Percentiles rank a stretch among this genome's conserved stretches.
phyloP scores from a whole-genome alignment of 2,329 filamentous ascomycete genomes.

The Akanthomyces lecanii region DNA sequence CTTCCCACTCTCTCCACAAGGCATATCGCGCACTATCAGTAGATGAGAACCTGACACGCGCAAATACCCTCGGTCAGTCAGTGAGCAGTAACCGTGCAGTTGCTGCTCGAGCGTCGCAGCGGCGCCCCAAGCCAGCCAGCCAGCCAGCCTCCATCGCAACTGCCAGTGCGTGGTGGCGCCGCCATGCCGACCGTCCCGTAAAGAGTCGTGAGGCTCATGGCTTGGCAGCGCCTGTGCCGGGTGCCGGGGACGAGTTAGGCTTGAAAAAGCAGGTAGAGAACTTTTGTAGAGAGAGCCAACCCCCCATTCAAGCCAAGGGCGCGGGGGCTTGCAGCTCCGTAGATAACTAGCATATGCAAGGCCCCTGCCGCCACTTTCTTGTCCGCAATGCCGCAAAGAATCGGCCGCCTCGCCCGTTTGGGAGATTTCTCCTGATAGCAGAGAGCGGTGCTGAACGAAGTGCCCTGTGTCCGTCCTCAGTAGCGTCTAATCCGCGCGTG shows the following conservation, averaged over 20 bases:
- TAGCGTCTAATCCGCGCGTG: constrained; percentile 9
- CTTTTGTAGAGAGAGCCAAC: neutral
- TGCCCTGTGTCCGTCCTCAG: too few relatives aligned
- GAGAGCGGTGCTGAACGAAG: too few relatives aligned
- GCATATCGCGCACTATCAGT: neutral
- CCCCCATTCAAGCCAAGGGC: neutral
- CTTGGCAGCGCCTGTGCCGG: constrained; percentile 5
- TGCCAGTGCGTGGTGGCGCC: constrained; percentile 4
- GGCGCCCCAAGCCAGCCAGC: neutral
- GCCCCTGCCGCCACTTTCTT: neutral
- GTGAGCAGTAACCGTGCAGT: neutral
- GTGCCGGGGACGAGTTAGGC: neutral
- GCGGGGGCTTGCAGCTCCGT: neutral
- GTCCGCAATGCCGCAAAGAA: neutral
- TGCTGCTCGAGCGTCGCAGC: neutral
- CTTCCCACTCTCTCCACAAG: constrained; percentile 1
- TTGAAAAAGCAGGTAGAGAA: neutral
- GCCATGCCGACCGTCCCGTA: constrained; percentile 9
- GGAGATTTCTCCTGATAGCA: neutral
- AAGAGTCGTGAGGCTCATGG: neutral
- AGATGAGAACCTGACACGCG: neutral
- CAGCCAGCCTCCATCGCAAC: too few relatives aligned
- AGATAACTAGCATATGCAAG: neutral
- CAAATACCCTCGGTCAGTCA: neutral
- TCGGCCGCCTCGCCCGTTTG: neutral